These are phyloP conservation scores for Hanseniaspora lindneri DNA, from an alignment of 805 yeast genomes.

Conservation along the genomic window DNA sequence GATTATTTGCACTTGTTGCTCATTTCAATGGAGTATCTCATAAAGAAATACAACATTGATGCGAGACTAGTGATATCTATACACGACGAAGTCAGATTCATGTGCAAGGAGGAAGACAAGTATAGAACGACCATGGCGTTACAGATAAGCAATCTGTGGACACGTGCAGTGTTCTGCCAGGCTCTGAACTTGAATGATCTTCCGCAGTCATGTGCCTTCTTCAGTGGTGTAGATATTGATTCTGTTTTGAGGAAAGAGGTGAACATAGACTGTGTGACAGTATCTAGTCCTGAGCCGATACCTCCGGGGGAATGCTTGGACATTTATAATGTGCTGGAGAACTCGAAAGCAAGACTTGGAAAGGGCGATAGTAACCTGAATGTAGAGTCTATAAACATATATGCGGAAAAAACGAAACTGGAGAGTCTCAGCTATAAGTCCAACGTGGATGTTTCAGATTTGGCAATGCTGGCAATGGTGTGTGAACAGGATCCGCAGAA, in stretches of 20 bases:
- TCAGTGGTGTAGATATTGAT: constrained; percentile 87
- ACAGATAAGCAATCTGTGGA: constrained; percentile 89
- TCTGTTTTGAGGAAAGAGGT: constrained; percentile 83
- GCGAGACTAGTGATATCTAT: constrained; percentile 79
- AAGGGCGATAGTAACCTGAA: constrained; percentile 19
- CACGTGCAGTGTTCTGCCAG: constrained; percentile 88
- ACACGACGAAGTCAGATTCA: constrained; percentile 85
- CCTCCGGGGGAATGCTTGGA: constrained; percentile 69
- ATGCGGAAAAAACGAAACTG: constrained; percentile 26
- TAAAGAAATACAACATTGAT: constrained; percentile 48
- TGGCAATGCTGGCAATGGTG: not conserved
- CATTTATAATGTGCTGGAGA: constrained; percentile 42
- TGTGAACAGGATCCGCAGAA: not conserved
- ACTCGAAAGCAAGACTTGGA: constrained; percentile 24
- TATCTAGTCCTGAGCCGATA: constrained; percentile 61
- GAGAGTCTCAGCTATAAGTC: constrained; percentile 21
- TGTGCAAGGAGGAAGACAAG: constrained; percentile 61
- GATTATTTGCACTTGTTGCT: constrained; percentile 81
- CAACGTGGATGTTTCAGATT: not conserved
- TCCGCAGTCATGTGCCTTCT: constrained; percentile 93
- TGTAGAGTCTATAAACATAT: constrained; percentile 21
- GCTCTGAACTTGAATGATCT: constrained; percentile 78
- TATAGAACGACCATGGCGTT: constrained; percentile 69
- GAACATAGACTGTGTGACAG: constrained; percentile 80
- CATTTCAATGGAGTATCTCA: constrained; percentile 76